Percentiles rank a stretch among this genome's conserved stretches.
Conservation (phyloP, 2,329 filamentous ascomycete genomes). For the Fusarium pilosicola region DNA sequence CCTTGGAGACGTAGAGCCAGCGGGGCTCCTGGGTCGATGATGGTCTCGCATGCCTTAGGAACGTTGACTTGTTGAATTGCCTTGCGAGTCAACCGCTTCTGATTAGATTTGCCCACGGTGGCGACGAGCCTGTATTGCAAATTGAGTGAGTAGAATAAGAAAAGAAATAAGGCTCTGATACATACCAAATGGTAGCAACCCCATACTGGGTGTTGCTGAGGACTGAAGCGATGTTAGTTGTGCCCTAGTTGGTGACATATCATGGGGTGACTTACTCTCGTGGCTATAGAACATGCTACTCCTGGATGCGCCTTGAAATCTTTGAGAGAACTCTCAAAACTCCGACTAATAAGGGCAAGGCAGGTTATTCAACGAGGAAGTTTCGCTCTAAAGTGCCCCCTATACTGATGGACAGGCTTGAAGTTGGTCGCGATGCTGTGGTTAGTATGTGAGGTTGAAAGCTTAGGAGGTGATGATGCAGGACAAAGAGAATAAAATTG, state of each 20-base stretch:
- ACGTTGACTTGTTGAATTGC: constrained; percentile 91
- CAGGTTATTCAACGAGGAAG: neutral
- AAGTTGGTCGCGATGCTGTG: constrained; percentile 16
- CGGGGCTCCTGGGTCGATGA: constrained; percentile 81
- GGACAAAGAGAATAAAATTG: neutral
- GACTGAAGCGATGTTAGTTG: constrained; percentile 60
- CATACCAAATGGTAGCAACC: constrained; percentile 92
- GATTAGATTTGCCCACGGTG: constrained; percentile 79
- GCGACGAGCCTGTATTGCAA: constrained; percentile 79
- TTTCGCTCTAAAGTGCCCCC: neutral
- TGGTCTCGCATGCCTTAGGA: constrained; percentile 86
- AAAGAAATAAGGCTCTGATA: neutral
- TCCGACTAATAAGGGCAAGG: neutral
- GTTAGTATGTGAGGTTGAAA: constrained; percentile 4
- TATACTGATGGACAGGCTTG: neutral
- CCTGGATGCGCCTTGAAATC: neutral
- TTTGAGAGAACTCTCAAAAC: neutral
- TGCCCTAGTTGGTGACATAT: neutral
- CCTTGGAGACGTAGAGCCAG: constrained; percentile 91
- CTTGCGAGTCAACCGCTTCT: constrained; percentile 82
- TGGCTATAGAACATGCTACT: constrained; percentile 90
- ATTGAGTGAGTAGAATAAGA: neutral
- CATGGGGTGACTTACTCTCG: constrained; percentile 72
- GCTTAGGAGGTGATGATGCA: constrained; percentile 5
- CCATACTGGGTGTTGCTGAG: constrained; percentile 89